phyloP scores from a whole-genome alignment of 768 basidiomycete genomes.

The Russula virescens region DNA sequence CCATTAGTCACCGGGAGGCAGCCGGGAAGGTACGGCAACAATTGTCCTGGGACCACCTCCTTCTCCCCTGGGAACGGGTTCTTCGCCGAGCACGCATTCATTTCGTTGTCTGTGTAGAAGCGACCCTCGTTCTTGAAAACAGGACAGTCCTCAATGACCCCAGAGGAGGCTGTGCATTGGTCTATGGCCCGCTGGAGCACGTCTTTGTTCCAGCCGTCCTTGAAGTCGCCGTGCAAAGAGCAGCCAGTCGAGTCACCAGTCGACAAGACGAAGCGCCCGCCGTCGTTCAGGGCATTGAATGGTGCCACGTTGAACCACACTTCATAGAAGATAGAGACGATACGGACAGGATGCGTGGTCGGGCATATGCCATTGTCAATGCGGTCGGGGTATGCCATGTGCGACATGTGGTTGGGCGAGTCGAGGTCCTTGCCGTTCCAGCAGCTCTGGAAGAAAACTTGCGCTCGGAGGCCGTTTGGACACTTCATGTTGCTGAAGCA shows the following conservation, averaged over 20 bases:
- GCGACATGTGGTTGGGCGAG: slow-evolving; percentile 35
- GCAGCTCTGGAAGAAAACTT: slow-evolving; percentile 33
- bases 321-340: slow-evolving; percentile 42
- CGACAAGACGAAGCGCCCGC: slow-evolving; percentile 36
- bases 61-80: background rate
- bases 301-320: slow-evolving; percentile 29
- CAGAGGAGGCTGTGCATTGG: slow-evolving; percentile 25
- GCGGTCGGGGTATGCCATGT: slow-evolving; percentile 33
- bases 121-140: slow-evolving; percentile 10
- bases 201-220: slow-evolving; percentile 39
- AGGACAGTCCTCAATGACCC: slow-evolving; percentile 10
- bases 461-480: slow-evolving; percentile 29
- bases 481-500: slow-evolving; percentile 26
- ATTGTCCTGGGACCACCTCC: background rate
- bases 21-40: slow-evolving; percentile 6
- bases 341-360: slow-evolving; percentile 29
- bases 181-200: slow-evolving; percentile 37
- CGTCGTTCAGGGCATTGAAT: slow-evolving; percentile 29
- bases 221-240: slow-evolving; percentile 36
- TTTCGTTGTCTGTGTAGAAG: background rate
- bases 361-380: slow-evolving; percentile 12
- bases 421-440: slow-evolving; percentile 39
- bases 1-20: slow-evolving; percentile 14
- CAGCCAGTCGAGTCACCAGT: slow-evolving; percentile 42
- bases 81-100: background rate